Evolutionary conservation across 2,329 filamentous ascomycete species (phyloP).

Genomic region (Paecilomyces variotii): DNA sequence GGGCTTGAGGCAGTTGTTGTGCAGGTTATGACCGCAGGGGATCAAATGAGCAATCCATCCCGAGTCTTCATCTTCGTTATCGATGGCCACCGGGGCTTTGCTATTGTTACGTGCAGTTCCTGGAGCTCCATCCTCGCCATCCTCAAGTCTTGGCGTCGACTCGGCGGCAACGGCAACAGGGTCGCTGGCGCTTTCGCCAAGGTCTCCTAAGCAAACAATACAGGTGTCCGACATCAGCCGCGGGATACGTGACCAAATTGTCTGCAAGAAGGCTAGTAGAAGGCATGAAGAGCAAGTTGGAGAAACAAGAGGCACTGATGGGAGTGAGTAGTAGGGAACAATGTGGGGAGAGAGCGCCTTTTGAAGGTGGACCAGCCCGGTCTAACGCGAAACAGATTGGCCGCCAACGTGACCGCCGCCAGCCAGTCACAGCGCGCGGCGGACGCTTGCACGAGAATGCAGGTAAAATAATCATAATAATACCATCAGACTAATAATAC

Average conservation of each 20-base stretch:
- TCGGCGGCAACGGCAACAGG: slow-evolving; percentile 35
- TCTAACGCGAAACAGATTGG: slow-evolving; percentile 32
- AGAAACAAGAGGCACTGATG: slow-evolving; percentile 1
- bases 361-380: slow-evolving; percentile 32
- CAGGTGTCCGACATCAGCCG: slow-evolving; percentile 57
- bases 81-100: slow-evolving; percentile 11
- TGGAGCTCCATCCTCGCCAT: slow-evolving; percentile 14
- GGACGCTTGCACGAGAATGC: neutral
- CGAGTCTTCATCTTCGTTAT: slow-evolving; percentile 29
- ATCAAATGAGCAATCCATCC: slow-evolving; percentile 53
- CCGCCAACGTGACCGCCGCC: slow-evolving; percentile 27
- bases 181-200: slow-evolving; percentile 51
- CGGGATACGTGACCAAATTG: slow-evolving; percentile 18
- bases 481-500: too few relatives aligned
- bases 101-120: slow-evolving; percentile 16
- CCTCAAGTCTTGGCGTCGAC: slow-evolving; percentile 35
- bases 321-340: slow-evolving; percentile 4
- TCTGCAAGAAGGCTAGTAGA: slow-evolving; percentile 20
- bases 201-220: slow-evolving; percentile 65
- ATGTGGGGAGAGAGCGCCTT: slow-evolving; percentile 20
- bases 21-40: slow-evolving; percentile 83
- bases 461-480: neutral
- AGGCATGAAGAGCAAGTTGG: slow-evolving; percentile 32
- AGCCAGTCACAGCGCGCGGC: neutral
- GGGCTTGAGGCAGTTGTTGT: slow-evolving; percentile 83